Conservation (phyloP, 495 filamentous ascomycete genomes). For the Clohesyomyces aquaticus region DNA sequence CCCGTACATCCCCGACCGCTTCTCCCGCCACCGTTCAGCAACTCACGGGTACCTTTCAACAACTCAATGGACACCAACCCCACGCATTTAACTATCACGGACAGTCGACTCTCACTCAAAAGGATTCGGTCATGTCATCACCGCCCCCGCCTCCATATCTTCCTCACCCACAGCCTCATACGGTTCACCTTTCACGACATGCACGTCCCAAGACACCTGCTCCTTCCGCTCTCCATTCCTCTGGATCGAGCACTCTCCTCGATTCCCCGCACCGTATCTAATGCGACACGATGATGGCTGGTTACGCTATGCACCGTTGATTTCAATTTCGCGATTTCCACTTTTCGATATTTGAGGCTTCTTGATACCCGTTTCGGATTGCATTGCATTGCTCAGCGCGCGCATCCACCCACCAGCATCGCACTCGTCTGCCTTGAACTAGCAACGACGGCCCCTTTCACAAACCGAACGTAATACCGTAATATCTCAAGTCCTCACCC, state of each 20-base stretch:
- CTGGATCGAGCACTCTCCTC: constrained; percentile 30
- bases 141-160: not conserved
- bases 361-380: constrained; percentile 36
- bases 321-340: constrained; percentile 30
- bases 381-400: constrained; percentile 36
- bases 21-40: no score
- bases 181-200: constrained; percentile 16
- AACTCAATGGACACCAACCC: no score
- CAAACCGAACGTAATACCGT: constrained; percentile 25
- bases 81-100: no score
- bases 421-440: constrained; percentile 14
- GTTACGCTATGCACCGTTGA: constrained; percentile 33
- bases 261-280: constrained; percentile 30
- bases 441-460: constrained; percentile 5
- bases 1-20: constrained; percentile 17
- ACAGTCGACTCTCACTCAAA: constrained; percentile 2
- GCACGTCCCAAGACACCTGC: constrained; percentile 12
- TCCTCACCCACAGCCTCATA: no score
- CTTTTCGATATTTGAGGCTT: constrained; percentile 23
- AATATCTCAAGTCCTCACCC: constrained; percentile 21
- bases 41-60: no score
- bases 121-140: not conserved
- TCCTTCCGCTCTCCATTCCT: constrained; percentile 11
- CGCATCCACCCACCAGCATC: constrained; percentile 21
- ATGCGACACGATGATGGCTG: constrained; percentile 39